Evolutionary conservation across 192 early-diverging fungal genomes (phyloP).

Genomic region (Rhizophagus prolifer): DNA sequence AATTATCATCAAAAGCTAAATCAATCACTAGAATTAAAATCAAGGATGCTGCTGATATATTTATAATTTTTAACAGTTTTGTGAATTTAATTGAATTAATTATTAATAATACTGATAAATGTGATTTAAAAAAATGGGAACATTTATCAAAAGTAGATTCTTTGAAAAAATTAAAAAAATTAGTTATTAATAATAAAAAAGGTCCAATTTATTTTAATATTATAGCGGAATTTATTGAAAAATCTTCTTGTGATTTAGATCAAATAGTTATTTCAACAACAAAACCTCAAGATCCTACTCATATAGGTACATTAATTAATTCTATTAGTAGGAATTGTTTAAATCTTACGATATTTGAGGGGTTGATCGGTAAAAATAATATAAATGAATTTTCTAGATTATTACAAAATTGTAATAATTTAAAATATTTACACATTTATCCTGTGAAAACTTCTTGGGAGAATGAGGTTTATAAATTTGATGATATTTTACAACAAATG

Average conservation of each 20-base stretch:
- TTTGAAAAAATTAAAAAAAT: background rate
- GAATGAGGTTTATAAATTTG: background rate
- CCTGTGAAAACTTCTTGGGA: background rate
- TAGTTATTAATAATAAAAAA: background rate
- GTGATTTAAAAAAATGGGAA: background rate
- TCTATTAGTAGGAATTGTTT: background rate
- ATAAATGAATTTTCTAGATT: background rate
- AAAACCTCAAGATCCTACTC: background rate
- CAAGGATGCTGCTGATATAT: background rate
- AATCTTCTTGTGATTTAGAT: background rate
- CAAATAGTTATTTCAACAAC: background rate
- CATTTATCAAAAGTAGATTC: background rate
- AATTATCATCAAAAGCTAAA: background rate
- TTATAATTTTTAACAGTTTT: background rate
- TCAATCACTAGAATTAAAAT: background rate
- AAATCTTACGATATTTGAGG: background rate
- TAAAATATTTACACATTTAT: background rate
- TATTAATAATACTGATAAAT: background rate
- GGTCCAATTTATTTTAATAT: background rate
- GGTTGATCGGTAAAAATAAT: background rate
- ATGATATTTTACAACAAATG: background rate
- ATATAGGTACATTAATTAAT: background rate
- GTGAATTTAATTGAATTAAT: background rate
- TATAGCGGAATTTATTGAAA: background rate
- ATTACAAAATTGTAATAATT: background rate